These are phyloP conservation scores for Boletus rex-veris DNA, from an alignment of 768 basidiomycete species.

Conservation along the genomic window DNA sequence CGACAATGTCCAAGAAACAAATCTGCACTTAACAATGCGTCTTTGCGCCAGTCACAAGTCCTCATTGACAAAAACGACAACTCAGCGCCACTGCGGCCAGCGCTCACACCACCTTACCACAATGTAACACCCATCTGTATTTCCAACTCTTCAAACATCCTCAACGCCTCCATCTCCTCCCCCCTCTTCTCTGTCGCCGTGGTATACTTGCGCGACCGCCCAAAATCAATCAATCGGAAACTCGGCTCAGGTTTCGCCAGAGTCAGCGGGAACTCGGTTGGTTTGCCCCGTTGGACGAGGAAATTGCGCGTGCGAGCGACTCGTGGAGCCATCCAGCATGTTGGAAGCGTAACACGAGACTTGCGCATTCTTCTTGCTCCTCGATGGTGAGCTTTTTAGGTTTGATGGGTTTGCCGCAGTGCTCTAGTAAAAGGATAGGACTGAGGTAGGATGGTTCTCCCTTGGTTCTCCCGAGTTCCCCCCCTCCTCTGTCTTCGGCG, in stretches of 20 bases:
- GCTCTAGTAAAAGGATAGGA: constrained; percentile 46
- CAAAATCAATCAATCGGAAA: constrained; percentile 53
- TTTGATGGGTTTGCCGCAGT: constrained; percentile 41
- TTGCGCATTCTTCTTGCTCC: constrained; percentile 39
- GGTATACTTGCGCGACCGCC: constrained; percentile 30
- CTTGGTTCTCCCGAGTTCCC: not conserved
- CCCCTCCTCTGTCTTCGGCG: constrained; percentile 8
- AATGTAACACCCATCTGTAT: too few species aligned
- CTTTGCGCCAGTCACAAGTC: too few species aligned
- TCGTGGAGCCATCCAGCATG: constrained; percentile 37
- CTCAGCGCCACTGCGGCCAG: too few species aligned
- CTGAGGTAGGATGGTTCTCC: constrained; percentile 22
- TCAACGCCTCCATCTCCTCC: constrained; percentile 9
- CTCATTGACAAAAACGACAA: too few species aligned
- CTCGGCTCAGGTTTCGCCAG: constrained; percentile 16
- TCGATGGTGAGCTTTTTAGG: constrained; percentile 32
- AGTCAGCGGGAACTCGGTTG: constrained; percentile 24
- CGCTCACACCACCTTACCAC: too few species aligned
- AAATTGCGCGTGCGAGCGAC: constrained; percentile 44
- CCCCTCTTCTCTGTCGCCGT: not conserved
- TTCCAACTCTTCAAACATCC: not conserved
- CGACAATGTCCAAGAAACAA: too few species aligned
- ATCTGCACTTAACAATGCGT: too few species aligned
- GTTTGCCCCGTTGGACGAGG: constrained; percentile 42
- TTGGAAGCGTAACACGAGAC: constrained; percentile 42